Evolutionary conservation across 2,329 filamentous ascomycete species (phyloP).

Genomic region (Colletotrichum sp.): DNA sequence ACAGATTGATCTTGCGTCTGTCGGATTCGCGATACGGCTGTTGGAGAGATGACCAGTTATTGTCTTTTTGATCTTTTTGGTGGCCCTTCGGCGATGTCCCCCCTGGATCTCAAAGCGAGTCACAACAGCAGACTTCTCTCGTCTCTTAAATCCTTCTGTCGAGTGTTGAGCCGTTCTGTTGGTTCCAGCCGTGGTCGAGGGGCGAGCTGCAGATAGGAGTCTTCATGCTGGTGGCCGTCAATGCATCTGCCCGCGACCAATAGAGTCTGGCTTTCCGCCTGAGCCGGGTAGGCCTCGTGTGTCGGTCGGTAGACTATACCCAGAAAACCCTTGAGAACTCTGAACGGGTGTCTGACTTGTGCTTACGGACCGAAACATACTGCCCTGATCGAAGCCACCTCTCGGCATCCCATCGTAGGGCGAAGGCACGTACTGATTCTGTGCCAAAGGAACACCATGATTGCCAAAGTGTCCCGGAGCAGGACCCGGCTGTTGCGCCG

Average conservation of each 20-base stretch:
- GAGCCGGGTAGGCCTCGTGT: conserved; percentile 31
- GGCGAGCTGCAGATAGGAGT: background rate
- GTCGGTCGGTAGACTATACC: conserved; percentile 36
- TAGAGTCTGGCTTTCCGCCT: conserved; percentile 7
- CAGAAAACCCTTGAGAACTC: conserved; percentile 34
- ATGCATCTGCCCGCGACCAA: conserved; percentile 14
- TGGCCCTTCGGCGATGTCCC: background rate
- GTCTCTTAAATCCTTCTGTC: background rate
- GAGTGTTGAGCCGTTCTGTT: background rate
- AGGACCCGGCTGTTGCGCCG: conserved; percentile 39
- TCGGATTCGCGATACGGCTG: background rate
- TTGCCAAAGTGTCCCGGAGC: conserved; percentile 34
- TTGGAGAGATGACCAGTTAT: background rate
- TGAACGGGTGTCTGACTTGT: conserved; percentile 32
- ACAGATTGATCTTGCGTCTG: background rate
- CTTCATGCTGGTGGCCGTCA: background rate
- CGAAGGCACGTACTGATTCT: conserved; percentile 36
- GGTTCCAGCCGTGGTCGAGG: background rate
- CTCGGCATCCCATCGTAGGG: conserved; percentile 40
- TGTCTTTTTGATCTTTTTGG: background rate
- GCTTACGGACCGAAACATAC: conserved; percentile 37
- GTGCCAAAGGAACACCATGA: conserved; percentile 34
- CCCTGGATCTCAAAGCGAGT: background rate
- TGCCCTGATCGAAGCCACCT: conserved; percentile 33
- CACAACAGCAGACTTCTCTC: background rate